Conservation (phyloP, 2,329 filamentous ascomycete genomes). For the Aspergillus hiratsukae region DNA sequence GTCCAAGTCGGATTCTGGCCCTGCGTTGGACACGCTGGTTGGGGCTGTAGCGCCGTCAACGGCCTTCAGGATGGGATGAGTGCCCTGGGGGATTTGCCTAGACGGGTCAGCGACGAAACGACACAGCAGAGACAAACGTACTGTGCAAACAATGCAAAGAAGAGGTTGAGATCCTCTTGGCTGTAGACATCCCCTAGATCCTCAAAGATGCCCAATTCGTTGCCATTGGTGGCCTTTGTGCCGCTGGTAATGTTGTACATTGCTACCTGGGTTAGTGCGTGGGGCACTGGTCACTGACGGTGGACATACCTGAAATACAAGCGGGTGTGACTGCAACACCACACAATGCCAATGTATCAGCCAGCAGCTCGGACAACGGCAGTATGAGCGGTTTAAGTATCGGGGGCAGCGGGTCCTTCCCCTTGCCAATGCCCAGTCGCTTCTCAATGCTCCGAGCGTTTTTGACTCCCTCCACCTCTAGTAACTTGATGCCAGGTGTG, state of each 20-base stretch:
- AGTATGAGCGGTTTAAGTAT: conserved; percentile 22
- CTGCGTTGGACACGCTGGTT: conserved; percentile 23
- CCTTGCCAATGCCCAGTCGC: conserved; percentile 20
- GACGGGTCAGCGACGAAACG: conserved; percentile 10
- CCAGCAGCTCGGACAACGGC: conserved; percentile 18
- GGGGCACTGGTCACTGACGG: no score
- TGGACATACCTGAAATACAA: conserved; percentile 41
- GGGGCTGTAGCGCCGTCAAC: conserved; percentile 40
- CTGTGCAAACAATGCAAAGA: conserved; percentile 34
- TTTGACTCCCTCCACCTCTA: not conserved
- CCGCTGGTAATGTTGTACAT: conserved; percentile 44
- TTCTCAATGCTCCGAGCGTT: conserved; percentile 12
- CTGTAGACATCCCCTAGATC: conserved; percentile 43
- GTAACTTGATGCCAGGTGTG: conserved; percentile 35
- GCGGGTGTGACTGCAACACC: conserved; percentile 35
- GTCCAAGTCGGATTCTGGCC: conserved; percentile 42
- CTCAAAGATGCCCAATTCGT: conserved; percentile 45
- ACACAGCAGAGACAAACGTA: conserved; percentile 6
- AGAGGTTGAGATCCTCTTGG: conserved; percentile 42
- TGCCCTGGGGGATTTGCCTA: conserved; percentile 35
- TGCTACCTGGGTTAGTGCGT: no score
- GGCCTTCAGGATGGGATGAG: conserved; percentile 35
- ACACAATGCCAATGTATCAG: conserved; percentile 20
- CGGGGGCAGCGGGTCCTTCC: conserved; percentile 19
- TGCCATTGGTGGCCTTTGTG: conserved; percentile 37